Evolutionary conservation across 1,139 yeast species (phyloP).

Genomic region (Saccharomyces hybrid): DNA sequence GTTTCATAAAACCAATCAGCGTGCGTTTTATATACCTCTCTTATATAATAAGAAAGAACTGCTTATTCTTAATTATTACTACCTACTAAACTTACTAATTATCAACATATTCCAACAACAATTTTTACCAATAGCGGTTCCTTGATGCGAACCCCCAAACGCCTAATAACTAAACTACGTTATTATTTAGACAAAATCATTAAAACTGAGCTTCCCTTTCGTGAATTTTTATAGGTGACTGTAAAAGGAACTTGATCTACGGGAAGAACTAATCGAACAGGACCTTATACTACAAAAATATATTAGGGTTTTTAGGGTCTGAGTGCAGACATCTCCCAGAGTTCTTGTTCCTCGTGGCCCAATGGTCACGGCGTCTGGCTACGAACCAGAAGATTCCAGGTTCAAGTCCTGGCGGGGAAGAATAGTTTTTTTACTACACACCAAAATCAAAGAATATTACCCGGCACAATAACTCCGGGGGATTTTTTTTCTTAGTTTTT

Average conservation of each 20-base stretch:
- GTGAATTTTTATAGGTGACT: not conserved
- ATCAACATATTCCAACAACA: too few relatives aligned
- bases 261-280: not conserved
- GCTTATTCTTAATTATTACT: too few relatives aligned
- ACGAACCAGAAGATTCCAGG: slow-evolving; percentile 93
- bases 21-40: too few relatives aligned
- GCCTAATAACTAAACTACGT: not conserved
- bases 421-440: slow-evolving; percentile 20
- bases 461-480: not conserved
- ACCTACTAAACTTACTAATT: too few relatives aligned
- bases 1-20: too few relatives aligned
- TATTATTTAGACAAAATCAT: not conserved
- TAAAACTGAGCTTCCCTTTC: not conserved
- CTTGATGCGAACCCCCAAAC: too few relatives aligned
- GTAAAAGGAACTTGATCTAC: too few relatives aligned
- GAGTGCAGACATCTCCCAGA: not conserved
- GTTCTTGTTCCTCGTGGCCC: slow-evolving; percentile 70
- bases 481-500: not conserved
- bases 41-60: too few relatives aligned
- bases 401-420: slow-evolving; percentile 96
- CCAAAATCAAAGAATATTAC: not conserved
- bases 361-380: slow-evolving; percentile 92
- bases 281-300: not conserved
- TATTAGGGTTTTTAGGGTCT: too few relatives aligned
- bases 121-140: too few relatives aligned